Evolutionary conservation across 1,284 basidiomycete genomes (phyloP), one percentile per base, ranked within the genome.

Genomic region (Boletus holoroseus): DNA sequence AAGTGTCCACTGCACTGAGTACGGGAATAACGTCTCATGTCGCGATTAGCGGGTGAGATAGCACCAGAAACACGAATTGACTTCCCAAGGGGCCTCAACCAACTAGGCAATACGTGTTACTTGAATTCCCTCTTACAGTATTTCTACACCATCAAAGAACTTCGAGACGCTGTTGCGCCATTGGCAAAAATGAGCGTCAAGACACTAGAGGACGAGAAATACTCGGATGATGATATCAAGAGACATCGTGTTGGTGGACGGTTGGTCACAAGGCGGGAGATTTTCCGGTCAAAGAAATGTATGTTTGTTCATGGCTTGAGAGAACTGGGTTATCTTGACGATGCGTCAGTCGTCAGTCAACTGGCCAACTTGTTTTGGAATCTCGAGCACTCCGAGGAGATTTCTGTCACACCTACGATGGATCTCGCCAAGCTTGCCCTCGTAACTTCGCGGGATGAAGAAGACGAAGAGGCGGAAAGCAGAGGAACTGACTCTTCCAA

Each of bases 21-120:
- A 22, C 46, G 4, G n/a, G 30, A 27, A 44, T 28, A 18, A 31
- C 7, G 15, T 44, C 50, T 53, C 45, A 65, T 12, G 13, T 26
- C 45, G 27, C n/a, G 16, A 42, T 42, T 51, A 89, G 87, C 85
- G 53, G 88, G 85, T 13, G 83, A 85, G 43, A 64, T 79, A 9
- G 62, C 70, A 30, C 64, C 71, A 5, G 71, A 75, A 26, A 78
- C 73, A 5, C 75, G 78, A 34, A 71, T 73, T 2, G 88, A 91
- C 54, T 75, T 85, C 60, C 93, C 93, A 13, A 79, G 91, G 47
- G 92, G 93, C 1, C 76, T 94, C 30, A 90, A 94, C 64, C 94
- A 95, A 64, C 82, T 96, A 30, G 92, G 92, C 47, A 96, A 96
- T 63, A 94, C 91, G 0, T 94, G 91, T 65, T 95, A 94, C 67